A percentile compares a stretch with the other conserved stretches of the same genome.
phyloP scores from a whole-genome alignment of 306 rosid genomes.

The Quillaja saponaria region DNA sequence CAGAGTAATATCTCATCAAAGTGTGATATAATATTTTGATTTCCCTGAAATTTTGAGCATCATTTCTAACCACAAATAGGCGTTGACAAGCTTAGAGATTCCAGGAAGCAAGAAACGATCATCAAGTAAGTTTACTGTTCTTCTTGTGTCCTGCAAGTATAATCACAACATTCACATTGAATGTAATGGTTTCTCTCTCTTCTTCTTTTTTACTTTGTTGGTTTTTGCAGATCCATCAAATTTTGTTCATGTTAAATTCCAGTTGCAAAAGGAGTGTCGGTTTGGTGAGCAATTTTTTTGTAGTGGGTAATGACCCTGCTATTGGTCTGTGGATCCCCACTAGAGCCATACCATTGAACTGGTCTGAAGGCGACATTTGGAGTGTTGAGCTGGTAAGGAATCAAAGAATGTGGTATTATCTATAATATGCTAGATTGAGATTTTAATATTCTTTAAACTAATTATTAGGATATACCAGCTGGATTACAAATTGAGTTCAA shows the following conservation, averaged over 20 bases:
- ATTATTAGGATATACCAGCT: slow-evolving; percentile 59
- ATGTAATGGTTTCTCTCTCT: too few relatives aligned
- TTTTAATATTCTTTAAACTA: not conserved
- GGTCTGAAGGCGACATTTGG: slow-evolving; percentile 91
- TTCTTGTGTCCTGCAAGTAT: too few relatives aligned
- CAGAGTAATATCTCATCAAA: too few relatives aligned
- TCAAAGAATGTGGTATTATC: not conserved
- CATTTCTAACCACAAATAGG: too few relatives aligned
- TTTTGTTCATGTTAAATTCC: slow-evolving; percentile 59
- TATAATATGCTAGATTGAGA: slow-evolving; percentile 5
- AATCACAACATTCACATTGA: too few relatives aligned
- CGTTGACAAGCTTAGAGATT: too few relatives aligned
- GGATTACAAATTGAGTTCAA: slow-evolving; percentile 67
- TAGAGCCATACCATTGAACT: slow-evolving; percentile 64
- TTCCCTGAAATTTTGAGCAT: too few relatives aligned
- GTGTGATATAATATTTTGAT: too few relatives aligned
- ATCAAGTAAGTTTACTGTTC: too few relatives aligned
- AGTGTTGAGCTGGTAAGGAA: slow-evolving; percentile 65
- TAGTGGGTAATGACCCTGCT: slow-evolving; percentile 73
- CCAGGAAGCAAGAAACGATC: too few relatives aligned
- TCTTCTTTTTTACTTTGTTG: too few relatives aligned
- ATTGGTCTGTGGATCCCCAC: slow-evolving; percentile 76
- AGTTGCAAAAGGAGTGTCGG: slow-evolving; percentile 60
- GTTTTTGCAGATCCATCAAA: slow-evolving; percentile 54
- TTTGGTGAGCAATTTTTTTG: slow-evolving; percentile 76